Conservation (phyloP, 805 yeast species). For the Blastobotrys chiropterorum region DNA sequence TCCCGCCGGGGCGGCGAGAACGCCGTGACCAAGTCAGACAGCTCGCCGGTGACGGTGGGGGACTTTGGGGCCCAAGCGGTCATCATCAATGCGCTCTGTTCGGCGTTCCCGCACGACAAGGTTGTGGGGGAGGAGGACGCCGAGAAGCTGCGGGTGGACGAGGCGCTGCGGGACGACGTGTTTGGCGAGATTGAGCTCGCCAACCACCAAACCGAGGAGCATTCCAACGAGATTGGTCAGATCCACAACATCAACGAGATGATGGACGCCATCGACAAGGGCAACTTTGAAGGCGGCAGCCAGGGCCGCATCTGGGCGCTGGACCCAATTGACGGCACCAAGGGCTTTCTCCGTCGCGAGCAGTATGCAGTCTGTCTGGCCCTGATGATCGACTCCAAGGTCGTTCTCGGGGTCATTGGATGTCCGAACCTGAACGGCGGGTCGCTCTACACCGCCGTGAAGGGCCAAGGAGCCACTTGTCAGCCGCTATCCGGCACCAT, state of each 20-base stretch:
- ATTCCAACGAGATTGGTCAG: constrained; percentile 21
- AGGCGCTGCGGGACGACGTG: constrained; percentile 47
- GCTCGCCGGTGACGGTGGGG: constrained; percentile 91
- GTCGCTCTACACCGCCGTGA: constrained; percentile 68
- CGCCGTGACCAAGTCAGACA: constrained; percentile 72
- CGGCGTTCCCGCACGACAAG: constrained; percentile 76
- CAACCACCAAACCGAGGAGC: constrained; percentile 31
- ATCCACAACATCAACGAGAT: constrained; percentile 41
- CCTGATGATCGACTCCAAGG: constrained; percentile 76
- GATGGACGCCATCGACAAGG: constrained; percentile 65
- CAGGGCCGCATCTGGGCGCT: constrained; percentile 90
- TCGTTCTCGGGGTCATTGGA: constrained; percentile 87
- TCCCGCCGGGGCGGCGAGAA: constrained; percentile 22
- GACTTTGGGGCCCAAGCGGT: constrained; percentile 96
- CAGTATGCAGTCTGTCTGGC: constrained; percentile 97
- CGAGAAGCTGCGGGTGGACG: constrained; percentile 49
- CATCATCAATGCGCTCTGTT: constrained; percentile 72
- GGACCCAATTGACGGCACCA: constrained; percentile 98
- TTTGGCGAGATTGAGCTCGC: constrained; percentile 57
- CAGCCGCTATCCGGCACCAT: constrained; percentile 34
- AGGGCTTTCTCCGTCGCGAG: constrained; percentile 91
- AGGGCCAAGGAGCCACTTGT: constrained; percentile 61
- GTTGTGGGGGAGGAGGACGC: constrained; percentile 96
- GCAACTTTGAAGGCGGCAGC: constrained; percentile 72
- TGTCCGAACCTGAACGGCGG: constrained; percentile 86